These are phyloP conservation scores for Scheffersomyces insectosa DNA, from an alignment of 1,139 yeast genomes.

Conservation along the genomic window DNA sequence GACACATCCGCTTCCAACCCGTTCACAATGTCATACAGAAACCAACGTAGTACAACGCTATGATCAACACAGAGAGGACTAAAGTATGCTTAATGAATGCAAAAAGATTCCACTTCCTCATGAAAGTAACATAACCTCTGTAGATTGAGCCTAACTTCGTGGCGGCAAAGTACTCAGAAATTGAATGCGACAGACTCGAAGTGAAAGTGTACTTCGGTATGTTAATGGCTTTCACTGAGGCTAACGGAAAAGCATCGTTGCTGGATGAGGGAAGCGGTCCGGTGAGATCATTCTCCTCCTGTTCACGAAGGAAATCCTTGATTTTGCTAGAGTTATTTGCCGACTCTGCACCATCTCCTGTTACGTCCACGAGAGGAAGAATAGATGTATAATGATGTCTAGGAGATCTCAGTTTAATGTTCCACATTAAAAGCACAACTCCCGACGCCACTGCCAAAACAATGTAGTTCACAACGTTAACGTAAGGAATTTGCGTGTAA, in stretches of 20 bases:
- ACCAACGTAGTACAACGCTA: constrained; percentile 10
- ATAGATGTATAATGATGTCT: constrained; percentile 17
- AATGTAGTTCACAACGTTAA: constrained; percentile 41
- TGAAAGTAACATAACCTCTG: constrained; percentile 1
- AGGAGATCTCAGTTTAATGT: constrained; percentile 26
- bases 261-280: constrained; percentile 3
- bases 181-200: not conserved
- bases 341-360: constrained; percentile 7
- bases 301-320: constrained; percentile 17
- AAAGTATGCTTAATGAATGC: constrained; percentile 11
- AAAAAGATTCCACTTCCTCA: constrained; percentile 16
- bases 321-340: constrained; percentile 15
- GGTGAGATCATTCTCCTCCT: constrained; percentile 12
- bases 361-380: constrained; percentile 11
- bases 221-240: not conserved
- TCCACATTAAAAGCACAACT: constrained; percentile 29
- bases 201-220: not conserved
- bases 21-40: constrained; percentile 9
- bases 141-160: not conserved
- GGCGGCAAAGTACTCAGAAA: not conserved
- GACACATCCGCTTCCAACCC: not conserved
- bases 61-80: constrained; percentile 7
- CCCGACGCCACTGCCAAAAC: constrained; percentile 37
- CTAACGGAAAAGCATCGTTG: not conserved
- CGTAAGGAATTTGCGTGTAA: constrained; percentile 50